These are phyloP conservation scores for Pyracantha coccinea DNA, from an alignment of 331 rosid genomes.

Conservation along the genomic window DNA sequence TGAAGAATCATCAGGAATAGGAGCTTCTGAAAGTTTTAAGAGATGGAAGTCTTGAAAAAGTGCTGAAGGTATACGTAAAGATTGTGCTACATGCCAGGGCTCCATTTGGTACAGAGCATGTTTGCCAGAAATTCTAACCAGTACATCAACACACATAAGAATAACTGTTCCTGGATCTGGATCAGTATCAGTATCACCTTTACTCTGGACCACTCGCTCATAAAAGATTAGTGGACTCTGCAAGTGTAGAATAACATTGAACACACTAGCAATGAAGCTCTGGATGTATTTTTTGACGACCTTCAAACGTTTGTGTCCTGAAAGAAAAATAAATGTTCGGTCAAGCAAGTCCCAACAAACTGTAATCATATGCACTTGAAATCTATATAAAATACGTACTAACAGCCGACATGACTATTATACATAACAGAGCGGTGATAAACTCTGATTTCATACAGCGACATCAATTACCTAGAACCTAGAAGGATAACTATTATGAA, in stretches of 20 bases:
- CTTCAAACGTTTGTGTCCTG: constrained; percentile 69
- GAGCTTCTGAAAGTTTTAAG: constrained; percentile 40
- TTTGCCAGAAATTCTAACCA: constrained; percentile 62
- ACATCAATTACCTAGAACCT: neutral
- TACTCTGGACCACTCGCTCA: constrained; percentile 23
- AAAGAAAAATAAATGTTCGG: constrained; percentile 15
- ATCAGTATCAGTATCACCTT: constrained; percentile 15
- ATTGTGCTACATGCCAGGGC: constrained; percentile 61
- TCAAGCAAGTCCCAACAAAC: neutral
- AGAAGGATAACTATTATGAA: neutral
- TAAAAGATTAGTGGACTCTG: constrained; percentile 60
- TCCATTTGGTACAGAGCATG: constrained; percentile 60
- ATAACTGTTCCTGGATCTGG: constrained; percentile 87
- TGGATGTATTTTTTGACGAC: constrained; percentile 71
- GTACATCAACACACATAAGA: constrained; percentile 92
- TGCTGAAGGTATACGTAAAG: constrained; percentile 72
- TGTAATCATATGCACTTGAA: neutral
- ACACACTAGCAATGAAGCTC: constrained; percentile 48
- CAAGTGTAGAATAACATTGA: constrained; percentile 71
- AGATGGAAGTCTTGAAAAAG: constrained; percentile 61
- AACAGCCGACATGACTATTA: neutral
- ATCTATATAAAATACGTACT: neutral
- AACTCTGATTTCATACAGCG: neutral
- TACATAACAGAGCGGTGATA: neutral
- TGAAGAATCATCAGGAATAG: constrained; percentile 26